Conservation (phyloP, 371 early-diverging fungal genomes). For the Mucor velutinosus region DNA sequence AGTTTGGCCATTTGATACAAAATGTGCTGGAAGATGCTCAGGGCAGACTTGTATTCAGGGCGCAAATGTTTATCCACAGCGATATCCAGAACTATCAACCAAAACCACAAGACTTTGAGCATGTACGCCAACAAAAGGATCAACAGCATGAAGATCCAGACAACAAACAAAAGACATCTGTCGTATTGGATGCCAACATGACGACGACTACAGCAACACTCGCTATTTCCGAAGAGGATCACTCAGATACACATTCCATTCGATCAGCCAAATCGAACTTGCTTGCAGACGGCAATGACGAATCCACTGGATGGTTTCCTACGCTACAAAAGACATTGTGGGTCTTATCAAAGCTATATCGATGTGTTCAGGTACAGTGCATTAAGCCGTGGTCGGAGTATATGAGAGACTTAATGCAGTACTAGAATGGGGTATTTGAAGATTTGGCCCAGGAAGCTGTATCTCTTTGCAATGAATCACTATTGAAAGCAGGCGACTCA, state of each 20-base stretch:
- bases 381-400: not conserved
- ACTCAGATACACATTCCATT: conserved; percentile 27
- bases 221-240: conserved; percentile 36
- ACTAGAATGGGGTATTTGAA: conserved; percentile 74
- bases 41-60: conserved; percentile 80
- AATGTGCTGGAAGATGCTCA: conserved; percentile 86
- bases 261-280: conserved; percentile 35
- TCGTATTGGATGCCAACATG: conserved; percentile 23
- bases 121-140: not conserved
- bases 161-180: conserved; percentile 22
- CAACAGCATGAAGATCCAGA: not conserved
- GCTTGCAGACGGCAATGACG: conserved; percentile 37
- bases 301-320: conserved; percentile 76
- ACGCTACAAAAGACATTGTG: conserved; percentile 80
- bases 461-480: conserved; percentile 65
- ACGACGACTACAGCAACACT: conserved; percentile 36
- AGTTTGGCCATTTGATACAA: conserved; percentile 71
- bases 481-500: conserved; percentile 53
- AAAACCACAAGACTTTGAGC: conserved; percentile 66
- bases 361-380: conserved; percentile 62
- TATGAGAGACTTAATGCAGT: not conserved
- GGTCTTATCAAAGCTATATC: conserved; percentile 80
- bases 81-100: conserved; percentile 81
- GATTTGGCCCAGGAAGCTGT: conserved; percentile 86
- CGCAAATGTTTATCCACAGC: conserved; percentile 76